phyloP scores from a whole-genome alignment of 495 filamentous ascomycete genomes.

The Lophiotrema nucula region DNA sequence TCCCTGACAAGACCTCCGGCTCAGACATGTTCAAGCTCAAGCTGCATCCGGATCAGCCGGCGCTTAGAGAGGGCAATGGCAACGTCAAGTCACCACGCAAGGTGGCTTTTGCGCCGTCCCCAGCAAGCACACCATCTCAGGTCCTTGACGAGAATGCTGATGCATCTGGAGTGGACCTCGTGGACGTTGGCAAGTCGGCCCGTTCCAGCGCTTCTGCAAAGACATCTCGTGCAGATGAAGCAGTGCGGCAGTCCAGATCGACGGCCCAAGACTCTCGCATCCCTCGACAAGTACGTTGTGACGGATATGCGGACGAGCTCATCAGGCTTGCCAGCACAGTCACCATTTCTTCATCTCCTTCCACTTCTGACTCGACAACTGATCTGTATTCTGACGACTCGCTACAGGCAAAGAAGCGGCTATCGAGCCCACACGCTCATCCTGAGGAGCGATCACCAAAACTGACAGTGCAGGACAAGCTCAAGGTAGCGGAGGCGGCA shows the following conservation, averaged over 20 bases:
- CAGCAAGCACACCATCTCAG: constrained; percentile 28
- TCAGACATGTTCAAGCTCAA: constrained; percentile 38
- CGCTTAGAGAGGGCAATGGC: constrained; percentile 34
- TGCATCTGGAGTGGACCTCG: constrained; percentile 19
- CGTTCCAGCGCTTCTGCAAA: constrained; percentile 3
- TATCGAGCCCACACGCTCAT: constrained; percentile 33
- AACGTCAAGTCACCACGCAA: constrained; percentile 37
- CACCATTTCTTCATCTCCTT: constrained; percentile 26
- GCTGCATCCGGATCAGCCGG: constrained; percentile 27
- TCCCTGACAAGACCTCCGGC: constrained; percentile 21
- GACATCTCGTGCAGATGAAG: constrained; percentile 7
- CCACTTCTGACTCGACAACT: constrained; percentile 12
- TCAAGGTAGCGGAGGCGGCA: constrained; percentile 41
- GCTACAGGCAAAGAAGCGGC: constrained; percentile 33
- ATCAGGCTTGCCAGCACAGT: constrained; percentile 19
- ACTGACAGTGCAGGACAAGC: constrained; percentile 43
- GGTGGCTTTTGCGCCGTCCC: constrained; percentile 32
- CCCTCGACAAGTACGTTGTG: constrained; percentile 34
- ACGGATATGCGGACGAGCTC: constrained; percentile 17
- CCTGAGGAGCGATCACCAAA: constrained; percentile 37
- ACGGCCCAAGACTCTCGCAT: constrained; percentile 19
- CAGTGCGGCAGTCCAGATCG: constrained; percentile 8
- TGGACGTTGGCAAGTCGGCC: background rate
- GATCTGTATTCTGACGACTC: constrained; percentile 26
- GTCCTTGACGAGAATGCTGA: constrained; percentile 25